These are phyloP conservation scores for Rickenella mellea DNA, from an alignment of 768 basidiomycete genomes.

Conservation along the genomic window DNA sequence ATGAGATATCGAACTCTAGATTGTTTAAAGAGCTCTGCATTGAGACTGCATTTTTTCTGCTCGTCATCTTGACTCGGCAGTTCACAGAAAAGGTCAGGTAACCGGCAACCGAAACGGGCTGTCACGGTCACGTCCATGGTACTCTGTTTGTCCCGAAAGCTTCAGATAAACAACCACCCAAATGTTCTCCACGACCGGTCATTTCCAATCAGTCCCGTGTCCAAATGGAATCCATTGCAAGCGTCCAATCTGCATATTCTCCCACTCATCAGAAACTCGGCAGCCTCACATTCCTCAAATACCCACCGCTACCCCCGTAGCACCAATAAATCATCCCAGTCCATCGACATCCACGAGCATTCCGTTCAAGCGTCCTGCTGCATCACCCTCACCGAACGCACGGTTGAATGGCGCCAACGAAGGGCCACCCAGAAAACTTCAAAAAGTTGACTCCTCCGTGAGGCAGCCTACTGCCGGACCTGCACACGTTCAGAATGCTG, in stretches of 20 bases:
- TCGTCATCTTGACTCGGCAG: background rate
- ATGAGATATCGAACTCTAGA: conserved; percentile 17
- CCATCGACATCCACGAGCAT: conserved; percentile 7
- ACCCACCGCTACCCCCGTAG: conserved; percentile 22
- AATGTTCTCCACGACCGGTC: conserved; percentile 57
- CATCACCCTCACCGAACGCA: conserved; percentile 11
- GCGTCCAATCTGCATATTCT: conserved; percentile 53
- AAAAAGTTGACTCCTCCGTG: conserved; percentile 39
- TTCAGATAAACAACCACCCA: background rate
- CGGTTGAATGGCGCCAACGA: conserved; percentile 33
- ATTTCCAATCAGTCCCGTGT: conserved; percentile 53
- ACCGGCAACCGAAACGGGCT: background rate
- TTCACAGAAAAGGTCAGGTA: background rate
- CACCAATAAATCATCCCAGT: conserved; percentile 5
- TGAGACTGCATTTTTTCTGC: background rate
- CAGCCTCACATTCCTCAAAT: conserved; percentile 28
- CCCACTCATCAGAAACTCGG: conserved; percentile 37
- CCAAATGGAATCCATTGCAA: conserved; percentile 42
- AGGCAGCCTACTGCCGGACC: conserved; percentile 15
- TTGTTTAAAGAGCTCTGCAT: background rate
- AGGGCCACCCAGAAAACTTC: conserved; percentile 59
- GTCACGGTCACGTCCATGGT: no score
- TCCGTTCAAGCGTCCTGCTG: no score
- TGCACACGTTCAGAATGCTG: background rate
- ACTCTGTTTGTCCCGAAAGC: background rate